Conservation (phyloP, 805 yeast species). For the Saturnispora dispora region DNA sequence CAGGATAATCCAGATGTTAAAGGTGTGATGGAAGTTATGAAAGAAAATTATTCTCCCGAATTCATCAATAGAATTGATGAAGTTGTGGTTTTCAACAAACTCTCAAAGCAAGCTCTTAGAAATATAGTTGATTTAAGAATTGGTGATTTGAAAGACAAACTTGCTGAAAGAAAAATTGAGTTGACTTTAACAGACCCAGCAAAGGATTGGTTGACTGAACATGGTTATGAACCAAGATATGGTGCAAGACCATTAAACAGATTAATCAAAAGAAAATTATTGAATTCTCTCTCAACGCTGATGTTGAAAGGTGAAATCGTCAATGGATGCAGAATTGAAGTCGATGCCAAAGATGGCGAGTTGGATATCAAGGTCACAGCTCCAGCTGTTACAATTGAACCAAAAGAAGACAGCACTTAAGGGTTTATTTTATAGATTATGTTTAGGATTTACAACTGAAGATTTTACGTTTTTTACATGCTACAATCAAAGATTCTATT, state of each 20-base stretch:
- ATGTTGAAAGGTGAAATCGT: slow-evolving; percentile 73
- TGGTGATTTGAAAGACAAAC: slow-evolving; percentile 68
- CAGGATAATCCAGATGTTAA: slow-evolving; percentile 56
- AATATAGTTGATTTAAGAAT: slow-evolving; percentile 81
- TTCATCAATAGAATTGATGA: slow-evolving; percentile 92
- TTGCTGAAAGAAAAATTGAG: slow-evolving; percentile 68
- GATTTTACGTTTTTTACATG: neutral
- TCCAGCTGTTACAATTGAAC: neutral
- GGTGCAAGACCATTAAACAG: slow-evolving; percentile 97
- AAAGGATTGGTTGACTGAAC: slow-evolving; percentile 66
- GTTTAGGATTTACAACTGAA: neutral
- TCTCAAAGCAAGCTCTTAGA: slow-evolving; percentile 65
- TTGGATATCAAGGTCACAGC: slow-evolving; percentile 3
- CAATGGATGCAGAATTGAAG: slow-evolving; percentile 25
- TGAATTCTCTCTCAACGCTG: slow-evolving; percentile 80
- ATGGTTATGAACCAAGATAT: slow-evolving; percentile 85
- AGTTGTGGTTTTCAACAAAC: slow-evolving; percentile 83
- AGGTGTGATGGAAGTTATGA: slow-evolving; percentile 60
- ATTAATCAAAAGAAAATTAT: slow-evolving; percentile 68
- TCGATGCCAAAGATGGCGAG: slow-evolving; percentile 6
- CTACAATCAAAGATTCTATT: neutral
- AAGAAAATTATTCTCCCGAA: slow-evolving; percentile 80
- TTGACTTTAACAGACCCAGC: slow-evolving; percentile 48
- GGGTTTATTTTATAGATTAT: neutral
- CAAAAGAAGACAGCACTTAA: neutral